Conservation (phyloP, 1,284 basidiomycete genomes). For the Pascua sp. region DNA sequence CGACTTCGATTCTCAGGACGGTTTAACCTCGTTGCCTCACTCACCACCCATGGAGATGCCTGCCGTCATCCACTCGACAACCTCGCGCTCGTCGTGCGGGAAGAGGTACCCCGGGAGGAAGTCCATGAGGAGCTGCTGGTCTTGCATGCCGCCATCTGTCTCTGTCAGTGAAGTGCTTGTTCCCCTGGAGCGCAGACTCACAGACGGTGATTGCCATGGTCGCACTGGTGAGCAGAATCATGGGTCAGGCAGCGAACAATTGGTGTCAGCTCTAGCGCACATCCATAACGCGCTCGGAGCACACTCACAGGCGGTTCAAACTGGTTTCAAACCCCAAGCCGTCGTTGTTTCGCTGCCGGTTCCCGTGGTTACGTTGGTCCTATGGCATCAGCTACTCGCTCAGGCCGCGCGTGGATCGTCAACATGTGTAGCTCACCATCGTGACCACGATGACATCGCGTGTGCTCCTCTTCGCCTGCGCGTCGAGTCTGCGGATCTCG, state of each 20-base stretch:
- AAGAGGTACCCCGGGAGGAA: slow-evolving; percentile 75
- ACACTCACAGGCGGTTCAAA: slow-evolving; percentile 54
- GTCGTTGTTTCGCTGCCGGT: slow-evolving; percentile 56
- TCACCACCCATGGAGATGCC: slow-evolving; percentile 54
- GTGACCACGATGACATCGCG: slow-evolving; percentile 44
- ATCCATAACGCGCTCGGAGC: slow-evolving; percentile 9
- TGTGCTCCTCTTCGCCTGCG: slow-evolving; percentile 12
- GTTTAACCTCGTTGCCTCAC: neutral
- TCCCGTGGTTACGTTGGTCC: slow-evolving; percentile 77
- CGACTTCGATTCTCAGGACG: no score
- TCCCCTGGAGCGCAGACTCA: slow-evolving; percentile 4
- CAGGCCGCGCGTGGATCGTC: no score
- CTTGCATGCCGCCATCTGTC: slow-evolving; percentile 63
- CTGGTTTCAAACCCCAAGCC: slow-evolving; percentile 64
- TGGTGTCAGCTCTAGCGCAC: no score
- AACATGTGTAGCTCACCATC: slow-evolving; percentile 25
- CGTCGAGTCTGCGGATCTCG: slow-evolving; percentile 11
- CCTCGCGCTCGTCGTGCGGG: slow-evolving; percentile 61
- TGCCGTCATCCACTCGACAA: slow-evolving; percentile 62
- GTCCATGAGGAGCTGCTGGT: slow-evolving; percentile 76
- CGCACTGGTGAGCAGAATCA: slow-evolving; percentile 23
- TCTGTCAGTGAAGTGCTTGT: neutral
- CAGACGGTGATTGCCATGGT: slow-evolving; percentile 70
- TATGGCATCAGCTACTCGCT: slow-evolving; percentile 30
- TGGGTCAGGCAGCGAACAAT: no score